Evolutionary conservation across 78 protist species (phyloP).

Genomic region (Dictyostelium purpureum): DNA sequence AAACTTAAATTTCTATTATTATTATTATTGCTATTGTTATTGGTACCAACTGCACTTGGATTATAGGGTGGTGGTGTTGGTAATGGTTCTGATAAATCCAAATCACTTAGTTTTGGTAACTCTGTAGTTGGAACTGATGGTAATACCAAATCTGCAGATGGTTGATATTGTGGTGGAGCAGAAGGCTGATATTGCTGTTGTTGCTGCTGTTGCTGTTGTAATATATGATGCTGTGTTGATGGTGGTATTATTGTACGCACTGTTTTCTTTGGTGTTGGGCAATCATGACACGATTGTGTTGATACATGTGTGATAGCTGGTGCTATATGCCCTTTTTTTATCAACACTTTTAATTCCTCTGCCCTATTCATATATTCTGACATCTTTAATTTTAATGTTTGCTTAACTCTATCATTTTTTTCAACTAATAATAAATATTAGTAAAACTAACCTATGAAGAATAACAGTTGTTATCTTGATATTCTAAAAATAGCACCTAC

Average conservation of each 20-base stretch:
- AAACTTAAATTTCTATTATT: neutral
- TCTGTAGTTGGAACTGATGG: conserved; percentile 31
- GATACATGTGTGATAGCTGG: neutral
- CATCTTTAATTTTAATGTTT: conserved; percentile 43
- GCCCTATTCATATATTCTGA: conserved; percentile 40
- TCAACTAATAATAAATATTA: conserved; percentile 10
- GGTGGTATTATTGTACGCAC: neutral
- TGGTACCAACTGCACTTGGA: neutral
- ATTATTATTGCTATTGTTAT: neutral
- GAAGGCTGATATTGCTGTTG: neutral
- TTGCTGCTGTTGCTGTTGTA: neutral
- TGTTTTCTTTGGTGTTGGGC: neutral
- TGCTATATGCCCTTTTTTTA: conserved; percentile 1
- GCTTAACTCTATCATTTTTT: conserved; percentile 60
- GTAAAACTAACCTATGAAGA: no score
- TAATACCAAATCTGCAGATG: neutral
- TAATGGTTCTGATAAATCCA: neutral
- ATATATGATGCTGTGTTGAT: neutral
- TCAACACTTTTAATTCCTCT: conserved; percentile 34
- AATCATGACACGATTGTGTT: neutral
- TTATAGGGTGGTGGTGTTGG: conserved; percentile 26
- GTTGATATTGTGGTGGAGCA: conserved; percentile 11
- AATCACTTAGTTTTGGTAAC: no score
- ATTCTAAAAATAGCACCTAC: neutral
- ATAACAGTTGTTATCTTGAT: neutral